phyloP scores from a whole-genome alignment of 169 alveolate species.

The Condylostoma magnum region DNA sequence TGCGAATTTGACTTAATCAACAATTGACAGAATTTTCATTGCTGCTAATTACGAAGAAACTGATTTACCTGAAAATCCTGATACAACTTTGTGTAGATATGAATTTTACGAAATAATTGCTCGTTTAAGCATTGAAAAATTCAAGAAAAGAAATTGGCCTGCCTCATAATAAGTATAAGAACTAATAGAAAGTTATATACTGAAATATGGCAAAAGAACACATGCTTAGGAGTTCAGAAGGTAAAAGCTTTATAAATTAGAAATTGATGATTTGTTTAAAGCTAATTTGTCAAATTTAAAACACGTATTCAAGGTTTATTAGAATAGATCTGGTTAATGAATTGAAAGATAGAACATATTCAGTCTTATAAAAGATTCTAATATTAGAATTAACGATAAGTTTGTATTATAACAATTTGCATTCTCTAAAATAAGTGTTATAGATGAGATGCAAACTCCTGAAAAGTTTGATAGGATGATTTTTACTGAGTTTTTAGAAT shows the following conservation, averaged over 20 bases:
- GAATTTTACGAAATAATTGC: constrained; percentile 58
- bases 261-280: constrained; percentile 35
- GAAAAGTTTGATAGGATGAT: constrained; percentile 32
- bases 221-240: constrained; percentile 36
- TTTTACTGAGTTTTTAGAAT: constrained; percentile 56
- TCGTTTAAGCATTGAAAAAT: constrained; percentile 52
- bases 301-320: constrained; percentile 23
- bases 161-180: constrained; percentile 13
- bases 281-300: constrained; percentile 42
- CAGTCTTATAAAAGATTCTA: constrained; percentile 31
- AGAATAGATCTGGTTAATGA: constrained; percentile 36
- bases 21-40: constrained; percentile 51
- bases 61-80: constrained; percentile 45
- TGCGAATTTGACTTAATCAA: not conserved
- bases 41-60: constrained; percentile 42
- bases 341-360: constrained; percentile 36
- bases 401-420: constrained; percentile 34
- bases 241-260: constrained; percentile 34
- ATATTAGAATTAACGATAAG: constrained; percentile 22
- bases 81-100: constrained; percentile 44
- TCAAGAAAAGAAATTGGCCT: constrained; percentile 36
- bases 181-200: constrained; percentile 32
- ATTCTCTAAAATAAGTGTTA: constrained; percentile 39
- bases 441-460: constrained; percentile 51
- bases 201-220: not conserved